Evolutionary conservation across 2,329 filamentous ascomycete species (phyloP).

Genomic region (Alternaria gaisen): DNA sequence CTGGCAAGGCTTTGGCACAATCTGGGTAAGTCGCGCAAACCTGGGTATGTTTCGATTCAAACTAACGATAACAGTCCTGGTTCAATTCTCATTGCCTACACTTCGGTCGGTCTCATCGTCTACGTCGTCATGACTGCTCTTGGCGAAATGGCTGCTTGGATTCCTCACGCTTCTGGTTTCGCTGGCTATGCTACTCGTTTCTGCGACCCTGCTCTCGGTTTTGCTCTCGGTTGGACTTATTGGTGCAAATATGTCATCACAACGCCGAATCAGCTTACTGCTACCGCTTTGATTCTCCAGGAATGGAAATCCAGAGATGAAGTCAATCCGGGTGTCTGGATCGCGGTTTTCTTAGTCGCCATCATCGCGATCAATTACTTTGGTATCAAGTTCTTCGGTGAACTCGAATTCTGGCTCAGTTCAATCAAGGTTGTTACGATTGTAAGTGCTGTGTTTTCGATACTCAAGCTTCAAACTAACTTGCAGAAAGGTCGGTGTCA

Average conservation of each 20-base stretch:
- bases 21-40: conserved; percentile 49
- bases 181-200: conserved; percentile 82
- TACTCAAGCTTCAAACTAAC: background rate
- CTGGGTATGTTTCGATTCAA: background rate
- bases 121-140: conserved; percentile 83
- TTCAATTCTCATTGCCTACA: conserved; percentile 76
- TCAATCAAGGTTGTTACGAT: conserved; percentile 58
- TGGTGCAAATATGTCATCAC: conserved; percentile 83
- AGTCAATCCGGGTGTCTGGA: conserved; percentile 82
- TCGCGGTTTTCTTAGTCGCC: conserved; percentile 64
- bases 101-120: conserved; percentile 74
- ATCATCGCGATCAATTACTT: conserved; percentile 59
- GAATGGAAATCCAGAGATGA: conserved; percentile 74
- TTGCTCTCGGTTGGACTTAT: conserved; percentile 68
- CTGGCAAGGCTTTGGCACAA: conserved; percentile 60
- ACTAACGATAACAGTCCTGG: conserved; percentile 60
- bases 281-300: conserved; percentile 78
- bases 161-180: conserved; percentile 80
- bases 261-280: conserved; percentile 85
- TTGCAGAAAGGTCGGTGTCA: conserved; percentile 49
- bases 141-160: conserved; percentile 85
- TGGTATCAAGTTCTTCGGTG: conserved; percentile 66
- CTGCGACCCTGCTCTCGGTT: conserved; percentile 81
- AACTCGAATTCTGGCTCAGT: conserved; percentile 61
- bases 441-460: conserved; percentile 17